These are phyloP conservation scores for Fraxinus paxiana DNA, from an alignment of 305 asterid species.

Conservation along the genomic window DNA sequence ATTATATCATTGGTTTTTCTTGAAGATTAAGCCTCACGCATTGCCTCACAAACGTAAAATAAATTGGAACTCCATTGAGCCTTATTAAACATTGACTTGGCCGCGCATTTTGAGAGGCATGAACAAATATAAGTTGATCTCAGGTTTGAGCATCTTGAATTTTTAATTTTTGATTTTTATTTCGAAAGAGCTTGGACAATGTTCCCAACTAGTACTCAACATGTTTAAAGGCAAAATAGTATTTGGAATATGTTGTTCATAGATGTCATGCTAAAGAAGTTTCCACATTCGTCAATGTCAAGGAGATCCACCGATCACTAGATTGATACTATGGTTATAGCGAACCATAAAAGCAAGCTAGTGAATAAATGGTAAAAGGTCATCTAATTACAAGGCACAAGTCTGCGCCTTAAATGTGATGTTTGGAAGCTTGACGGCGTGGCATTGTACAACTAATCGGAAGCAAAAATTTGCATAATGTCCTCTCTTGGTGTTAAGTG, in stretches of 20 bases:
- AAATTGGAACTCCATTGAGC: background rate
- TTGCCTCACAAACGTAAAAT: background rate
- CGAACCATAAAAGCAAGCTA: background rate
- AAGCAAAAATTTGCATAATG: background rate
- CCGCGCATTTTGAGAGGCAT: background rate
- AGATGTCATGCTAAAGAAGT: background rate
- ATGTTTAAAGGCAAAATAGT: background rate
- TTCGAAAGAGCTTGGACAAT: background rate
- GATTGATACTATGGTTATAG: background rate
- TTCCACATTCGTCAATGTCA: background rate
- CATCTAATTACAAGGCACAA: background rate
- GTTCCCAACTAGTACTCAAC: background rate
- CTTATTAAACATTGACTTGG: background rate
- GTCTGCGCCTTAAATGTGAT: background rate
- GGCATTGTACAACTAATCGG: background rate
- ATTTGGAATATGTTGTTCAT: background rate
- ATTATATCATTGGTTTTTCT: background rate
- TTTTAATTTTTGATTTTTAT: background rate
- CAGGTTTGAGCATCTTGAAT: background rate
- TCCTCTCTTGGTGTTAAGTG: background rate
- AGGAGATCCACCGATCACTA: background rate
- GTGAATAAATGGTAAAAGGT: background rate
- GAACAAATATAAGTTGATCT: background rate
- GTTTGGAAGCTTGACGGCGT: background rate
- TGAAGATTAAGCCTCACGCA: background rate